Conservation (phyloP, 2,329 filamentous ascomycete genomes). For the Fusarium musae region DNA sequence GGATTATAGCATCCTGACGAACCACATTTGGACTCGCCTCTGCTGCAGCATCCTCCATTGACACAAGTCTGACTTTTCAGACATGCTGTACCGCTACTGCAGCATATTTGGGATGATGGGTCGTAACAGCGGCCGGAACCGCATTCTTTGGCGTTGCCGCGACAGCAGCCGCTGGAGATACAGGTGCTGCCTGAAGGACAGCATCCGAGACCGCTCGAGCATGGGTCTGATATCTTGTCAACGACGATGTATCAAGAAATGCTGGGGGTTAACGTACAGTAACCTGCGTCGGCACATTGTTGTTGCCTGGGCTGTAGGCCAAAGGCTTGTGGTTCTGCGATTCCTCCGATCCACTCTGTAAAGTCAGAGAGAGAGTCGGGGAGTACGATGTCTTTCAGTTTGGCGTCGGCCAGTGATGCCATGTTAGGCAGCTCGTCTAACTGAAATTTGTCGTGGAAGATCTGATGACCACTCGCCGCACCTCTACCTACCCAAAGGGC, state of each 20-base stretch:
- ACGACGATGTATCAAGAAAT: accelerated
- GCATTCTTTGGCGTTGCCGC: neutral
- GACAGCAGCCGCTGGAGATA: neutral
- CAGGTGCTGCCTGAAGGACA: constrained; percentile 9
- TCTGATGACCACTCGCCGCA: neutral
- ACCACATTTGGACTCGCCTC: neutral
- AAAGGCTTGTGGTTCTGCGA: neutral
- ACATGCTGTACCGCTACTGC: neutral
- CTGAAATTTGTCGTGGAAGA: neutral
- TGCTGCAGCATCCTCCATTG: neutral
- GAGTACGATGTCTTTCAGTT: neutral
- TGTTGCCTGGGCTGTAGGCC: neutral
- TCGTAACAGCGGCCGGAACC: neutral
- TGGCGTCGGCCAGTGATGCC: neutral
- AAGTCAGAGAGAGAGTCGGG: neutral
- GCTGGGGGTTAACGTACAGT: neutral
- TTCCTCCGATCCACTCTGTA: neutral
- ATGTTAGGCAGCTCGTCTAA: neutral
- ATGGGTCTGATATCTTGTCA: neutral
- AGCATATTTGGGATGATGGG: neutral
- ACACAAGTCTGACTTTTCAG: neutral
- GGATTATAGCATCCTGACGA: constrained; percentile 4
- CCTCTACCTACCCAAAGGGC: neutral
- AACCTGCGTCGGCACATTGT: neutral
- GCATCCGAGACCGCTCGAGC: neutral